phyloP scores from a whole-genome alignment of 2,329 filamentous ascomycete genomes.

The Penicillium paneum region DNA sequence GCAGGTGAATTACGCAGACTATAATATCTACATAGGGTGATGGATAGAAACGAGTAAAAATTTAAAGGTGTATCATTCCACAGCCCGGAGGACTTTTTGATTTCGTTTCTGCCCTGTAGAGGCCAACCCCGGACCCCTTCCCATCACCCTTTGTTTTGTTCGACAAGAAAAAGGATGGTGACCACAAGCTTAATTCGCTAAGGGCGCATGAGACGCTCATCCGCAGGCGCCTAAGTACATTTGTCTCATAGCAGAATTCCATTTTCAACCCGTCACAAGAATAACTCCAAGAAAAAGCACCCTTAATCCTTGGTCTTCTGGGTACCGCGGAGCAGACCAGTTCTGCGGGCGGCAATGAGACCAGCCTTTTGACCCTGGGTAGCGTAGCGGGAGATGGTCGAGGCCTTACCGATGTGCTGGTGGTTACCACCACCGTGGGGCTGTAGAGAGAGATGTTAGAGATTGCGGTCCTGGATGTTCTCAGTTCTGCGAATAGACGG shows the following conservation, averaged over 20 bases:
- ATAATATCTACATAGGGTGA: conserved; percentile 13
- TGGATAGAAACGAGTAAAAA: conserved; percentile 12
- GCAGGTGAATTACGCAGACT: neutral
- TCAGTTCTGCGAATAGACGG: neutral
- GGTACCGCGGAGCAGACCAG: conserved; percentile 99
- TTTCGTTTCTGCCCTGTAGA: conserved; percentile 28
- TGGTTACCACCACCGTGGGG: conserved; percentile 99
- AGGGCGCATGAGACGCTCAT: conserved; percentile 38
- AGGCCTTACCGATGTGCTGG: conserved; percentile 99
- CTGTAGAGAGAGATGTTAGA: conserved; percentile 33
- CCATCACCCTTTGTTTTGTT: conserved; percentile 30
- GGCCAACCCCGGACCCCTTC: conserved; percentile 26
- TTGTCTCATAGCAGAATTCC: conserved; percentile 42
- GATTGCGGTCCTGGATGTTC: neutral
- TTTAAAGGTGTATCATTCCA: conserved; percentile 30
- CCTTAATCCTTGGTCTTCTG: conserved; percentile 99
- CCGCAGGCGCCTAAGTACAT: conserved; percentile 43
- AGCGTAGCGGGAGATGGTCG: conserved; percentile 97
- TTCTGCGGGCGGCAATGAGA: conserved; percentile 99
- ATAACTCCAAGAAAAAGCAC: conserved; percentile 60
- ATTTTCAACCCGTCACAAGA: conserved; percentile 44
- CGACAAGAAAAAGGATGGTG: conserved; percentile 34
- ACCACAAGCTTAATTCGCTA: conserved; percentile 43
- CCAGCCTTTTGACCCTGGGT: conserved; percentile 99
- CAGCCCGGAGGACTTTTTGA: conserved; percentile 22